Conservation (phyloP, 768 basidiomycete genomes). For the Cubamyces sp. region DNA sequence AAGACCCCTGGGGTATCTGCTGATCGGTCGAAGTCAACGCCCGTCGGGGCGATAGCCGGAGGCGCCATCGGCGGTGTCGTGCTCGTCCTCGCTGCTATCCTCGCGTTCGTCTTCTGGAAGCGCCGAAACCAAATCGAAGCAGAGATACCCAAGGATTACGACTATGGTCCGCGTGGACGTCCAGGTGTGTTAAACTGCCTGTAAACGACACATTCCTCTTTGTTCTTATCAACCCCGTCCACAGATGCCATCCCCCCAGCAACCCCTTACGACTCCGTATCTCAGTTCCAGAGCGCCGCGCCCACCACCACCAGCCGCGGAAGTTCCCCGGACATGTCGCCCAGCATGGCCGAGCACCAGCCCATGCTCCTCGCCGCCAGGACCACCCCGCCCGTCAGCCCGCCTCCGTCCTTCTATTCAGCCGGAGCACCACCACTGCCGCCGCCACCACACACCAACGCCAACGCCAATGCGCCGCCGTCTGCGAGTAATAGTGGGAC, state of each 20-base stretch:
- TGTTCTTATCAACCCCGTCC: background rate
- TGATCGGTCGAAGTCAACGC: background rate
- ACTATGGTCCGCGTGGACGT: slow-evolving; percentile 1
- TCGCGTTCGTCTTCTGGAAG: background rate
- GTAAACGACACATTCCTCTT: too few relatives aligned
- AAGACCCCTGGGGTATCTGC: background rate
- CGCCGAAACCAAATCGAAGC: background rate
- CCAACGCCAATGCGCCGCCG: too few relatives aligned
- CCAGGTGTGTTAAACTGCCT: background rate
- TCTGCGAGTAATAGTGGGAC: too few relatives aligned
- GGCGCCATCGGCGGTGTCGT: background rate
- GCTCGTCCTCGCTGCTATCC: background rate
- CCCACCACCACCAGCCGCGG: background rate
- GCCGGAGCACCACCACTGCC: too few relatives aligned
- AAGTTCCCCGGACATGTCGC: background rate
- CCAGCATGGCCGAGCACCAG: background rate
- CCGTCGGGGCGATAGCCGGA: background rate
- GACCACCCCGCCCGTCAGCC: too few relatives aligned
- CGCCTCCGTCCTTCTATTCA: too few relatives aligned
- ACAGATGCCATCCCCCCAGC: background rate
- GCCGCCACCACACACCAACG: too few relatives aligned
- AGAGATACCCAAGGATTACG: background rate
- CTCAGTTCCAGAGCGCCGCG: background rate
- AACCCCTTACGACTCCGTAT: background rate
- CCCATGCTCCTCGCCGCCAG: background rate